A percentile compares a stretch with the other conserved stretches of the same genome.
These are phyloP conservation scores for Nigrospora sphaerica DNA, from an alignment of 2,329 filamentous ascomycete species.

Conservation along the genomic window DNA sequence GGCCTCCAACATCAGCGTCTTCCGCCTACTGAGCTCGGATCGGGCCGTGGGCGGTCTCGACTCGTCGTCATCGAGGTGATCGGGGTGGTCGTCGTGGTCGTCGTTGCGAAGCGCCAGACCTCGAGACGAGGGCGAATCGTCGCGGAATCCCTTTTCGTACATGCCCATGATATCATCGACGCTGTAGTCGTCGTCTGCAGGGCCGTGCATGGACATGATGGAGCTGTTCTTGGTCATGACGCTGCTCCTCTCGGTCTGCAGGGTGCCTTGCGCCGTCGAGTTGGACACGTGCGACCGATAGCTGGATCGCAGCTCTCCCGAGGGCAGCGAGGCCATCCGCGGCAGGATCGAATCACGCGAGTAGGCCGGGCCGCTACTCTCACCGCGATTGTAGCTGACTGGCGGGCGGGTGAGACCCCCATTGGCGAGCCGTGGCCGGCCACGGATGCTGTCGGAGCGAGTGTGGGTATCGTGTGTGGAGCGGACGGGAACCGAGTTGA, in stretches of 20 bases:
- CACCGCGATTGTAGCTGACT: slow-evolving; percentile 22
- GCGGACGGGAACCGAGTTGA: slow-evolving; percentile 32
- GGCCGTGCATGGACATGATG: slow-evolving; percentile 50
- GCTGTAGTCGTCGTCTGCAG: slow-evolving; percentile 45
- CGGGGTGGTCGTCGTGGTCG: slow-evolving; percentile 25
- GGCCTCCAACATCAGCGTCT: slow-evolving; percentile 30
- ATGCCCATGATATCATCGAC: slow-evolving; percentile 65
- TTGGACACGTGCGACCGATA: slow-evolving; percentile 48
- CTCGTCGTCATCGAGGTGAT: slow-evolving; percentile 24
- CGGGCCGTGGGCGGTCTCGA: slow-evolving; percentile 28
- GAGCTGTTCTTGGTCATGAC: slow-evolving; percentile 74
- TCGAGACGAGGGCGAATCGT: slow-evolving; percentile 31
- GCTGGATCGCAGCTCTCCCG: slow-evolving; percentile 47
- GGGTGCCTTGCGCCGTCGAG: slow-evolving; percentile 50
- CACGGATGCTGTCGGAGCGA: slow-evolving; percentile 14
- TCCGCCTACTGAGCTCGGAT: slow-evolving; percentile 29
- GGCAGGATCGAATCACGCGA: slow-evolving; percentile 29
- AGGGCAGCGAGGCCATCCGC: slow-evolving; percentile 34
- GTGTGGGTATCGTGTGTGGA: slow-evolving; percentile 31
- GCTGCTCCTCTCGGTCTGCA: slow-evolving; percentile 77
- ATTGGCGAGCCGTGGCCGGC: slow-evolving; percentile 5
- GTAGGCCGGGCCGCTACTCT: slow-evolving; percentile 29
- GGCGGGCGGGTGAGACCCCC: slow-evolving; percentile 17
- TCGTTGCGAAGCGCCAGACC: slow-evolving; percentile 15
- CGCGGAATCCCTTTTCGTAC: slow-evolving; percentile 58